Evolutionary conservation across 1,139 yeast genomes (phyloP), one percentile per base, ranked within the genome.

Genomic region (Saccharomycopsis crataegensis): DNA sequence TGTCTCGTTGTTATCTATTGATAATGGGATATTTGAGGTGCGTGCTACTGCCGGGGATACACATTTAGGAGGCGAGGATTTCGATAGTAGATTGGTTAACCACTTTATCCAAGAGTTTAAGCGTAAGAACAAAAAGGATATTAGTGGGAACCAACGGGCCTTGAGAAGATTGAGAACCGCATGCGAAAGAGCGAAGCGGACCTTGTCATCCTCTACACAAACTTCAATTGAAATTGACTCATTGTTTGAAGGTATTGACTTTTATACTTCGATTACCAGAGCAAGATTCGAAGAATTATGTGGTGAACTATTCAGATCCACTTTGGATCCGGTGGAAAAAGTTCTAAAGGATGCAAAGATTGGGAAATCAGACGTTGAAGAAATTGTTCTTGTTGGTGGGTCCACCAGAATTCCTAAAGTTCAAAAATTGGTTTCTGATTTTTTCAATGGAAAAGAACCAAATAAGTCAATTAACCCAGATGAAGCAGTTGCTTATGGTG

Each of bases 401-500:
- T 86, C 95, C 60, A 86, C 95, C 73, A 86, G 95, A 82, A 86
- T 86, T 75, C 95, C 95, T 79, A 86, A 86, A 84, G 84, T 86
- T 65, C 95, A 86, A 76, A 86, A 85, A 75, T 78, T 86, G 74
- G 83, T 86, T 53, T 82, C 90, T 61, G 93, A 86, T 76, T 85
- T 79, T 83, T 86, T 86, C 74, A 86, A 86, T 73, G 95, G 94
- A 70, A 86, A 86, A 80, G 88, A 85, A 75, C 88, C 86, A 72
- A 86, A 86, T 80, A 86, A 84, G 81, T 83, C 86, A 61, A 83
- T 83, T 72, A 83, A 83, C 83, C 89, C 90, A 61, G 84, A 79
- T 71, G 99, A 93, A 79, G 99, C 99, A 61, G 99, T 93, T 64
- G 99, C 99, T 68, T 89, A 93, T 77, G 99, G 99, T 80, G 96